Conservation (phyloP, 2,329 filamentous ascomycete genomes). For the Pseudogymnoascus sp. region DNA sequence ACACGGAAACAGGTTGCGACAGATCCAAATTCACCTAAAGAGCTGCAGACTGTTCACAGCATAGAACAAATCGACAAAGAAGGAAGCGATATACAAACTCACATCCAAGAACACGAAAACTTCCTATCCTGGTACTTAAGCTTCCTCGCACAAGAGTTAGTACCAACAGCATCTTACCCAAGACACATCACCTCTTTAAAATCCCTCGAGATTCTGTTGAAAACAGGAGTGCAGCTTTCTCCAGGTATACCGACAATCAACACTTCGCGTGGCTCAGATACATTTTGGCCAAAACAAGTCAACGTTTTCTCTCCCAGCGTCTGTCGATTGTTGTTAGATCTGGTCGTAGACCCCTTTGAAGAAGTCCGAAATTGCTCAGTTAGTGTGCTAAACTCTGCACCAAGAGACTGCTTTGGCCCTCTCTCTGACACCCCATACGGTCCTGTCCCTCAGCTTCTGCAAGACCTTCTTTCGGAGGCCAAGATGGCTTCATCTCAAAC, state of each 20-base stretch:
- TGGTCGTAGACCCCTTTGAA: slow-evolving; percentile 85
- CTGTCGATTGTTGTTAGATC: slow-evolving; percentile 62
- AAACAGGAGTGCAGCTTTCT: slow-evolving; percentile 32
- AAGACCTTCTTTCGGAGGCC: slow-evolving; percentile 43
- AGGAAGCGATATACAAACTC: slow-evolving; percentile 18
- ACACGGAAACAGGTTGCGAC: slow-evolving; percentile 11
- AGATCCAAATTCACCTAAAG: slow-evolving; percentile 24
- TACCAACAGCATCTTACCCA: slow-evolving; percentile 80
- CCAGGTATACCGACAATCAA: slow-evolving; percentile 13
- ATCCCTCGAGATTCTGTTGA: slow-evolving; percentile 57
- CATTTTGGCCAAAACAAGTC: slow-evolving; percentile 13
- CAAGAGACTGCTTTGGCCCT: slow-evolving; percentile 27
- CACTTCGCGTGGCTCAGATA: slow-evolving; percentile 2
- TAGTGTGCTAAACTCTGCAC: slow-evolving; percentile 44
- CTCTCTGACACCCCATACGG: background rate
- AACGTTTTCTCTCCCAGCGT: slow-evolving; percentile 41
- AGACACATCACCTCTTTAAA: slow-evolving; percentile 77
- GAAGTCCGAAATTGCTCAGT: slow-evolving; percentile 65
- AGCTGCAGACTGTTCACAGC: background rate
- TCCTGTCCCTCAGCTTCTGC: slow-evolving; percentile 32
- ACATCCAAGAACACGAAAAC: slow-evolving; percentile 44
- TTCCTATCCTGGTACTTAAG: slow-evolving; percentile 70
- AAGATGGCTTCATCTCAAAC: slow-evolving; percentile 58
- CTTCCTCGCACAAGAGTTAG: slow-evolving; percentile 68
- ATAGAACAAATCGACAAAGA: slow-evolving; percentile 1